Base-by-base conservation (phyloP, 2,329 filamentous ascomycete genomes). In the Hypomyces perniciosus region DNA sequence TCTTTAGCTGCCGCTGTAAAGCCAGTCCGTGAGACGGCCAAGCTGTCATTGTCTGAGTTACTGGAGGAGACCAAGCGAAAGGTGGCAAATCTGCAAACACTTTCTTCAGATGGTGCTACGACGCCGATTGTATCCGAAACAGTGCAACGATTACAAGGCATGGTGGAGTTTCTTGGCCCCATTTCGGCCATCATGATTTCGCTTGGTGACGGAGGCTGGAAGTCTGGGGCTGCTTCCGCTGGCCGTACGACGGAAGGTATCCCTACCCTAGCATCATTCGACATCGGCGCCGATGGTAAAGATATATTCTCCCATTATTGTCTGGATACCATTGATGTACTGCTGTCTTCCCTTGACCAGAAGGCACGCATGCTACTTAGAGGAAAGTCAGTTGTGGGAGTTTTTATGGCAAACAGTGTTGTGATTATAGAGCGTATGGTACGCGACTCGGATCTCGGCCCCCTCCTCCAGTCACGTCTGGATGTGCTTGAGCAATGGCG, bases 161-260 rank as follows among this genome's bases (percentile, higher is more conserved):
- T 99, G 81, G 88, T 91, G 1, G 83, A 86, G 48, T 97, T 96
- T 67, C 77, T 95, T 26, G 80, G 84, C 6, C 90, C 93, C 1
- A 79, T 99, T 20, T 88, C 88, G 3, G 92, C 88, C 54, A 89
- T 99, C 59, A 84, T 99, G 76, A 84, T 93, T 29, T 96, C 91
- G 1, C 72, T 99, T 8, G 93, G 93, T 13, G 91, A 97, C 61
- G 90, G 91, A 1, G 92, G 92, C 34, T 99, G 93, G 93, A 83
- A 81, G 54, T 75, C 77, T 4, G 73, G 68, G 20, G 68, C 72
- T 8, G 70, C 73, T 30, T 70, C 74, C 12, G 72, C 76, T 39
- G 73, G 78, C 8, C 79, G 80, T 8, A 78, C 78, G 4, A 81
- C 79, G 6, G 82, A 87, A 39, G 79, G 79, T 29, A 79, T 85